A percentile compares a stretch with the other conserved stretches of the same genome.
These are phyloP conservation scores for Didymella sp. DNA, from an alignment of 2,329 filamentous ascomycete genomes.

Conservation along the genomic window DNA sequence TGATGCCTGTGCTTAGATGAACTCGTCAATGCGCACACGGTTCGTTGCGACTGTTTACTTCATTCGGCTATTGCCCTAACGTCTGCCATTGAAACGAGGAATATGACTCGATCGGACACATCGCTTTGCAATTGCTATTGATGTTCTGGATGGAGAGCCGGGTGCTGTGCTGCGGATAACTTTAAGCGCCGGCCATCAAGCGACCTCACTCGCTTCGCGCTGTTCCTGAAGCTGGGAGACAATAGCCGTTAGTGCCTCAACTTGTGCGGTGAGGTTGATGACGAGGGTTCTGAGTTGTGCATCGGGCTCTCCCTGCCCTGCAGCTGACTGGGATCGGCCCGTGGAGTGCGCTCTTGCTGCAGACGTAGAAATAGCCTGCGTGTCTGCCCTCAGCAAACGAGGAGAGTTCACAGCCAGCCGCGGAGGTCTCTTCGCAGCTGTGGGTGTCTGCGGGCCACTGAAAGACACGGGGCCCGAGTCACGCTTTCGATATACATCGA, in stretches of 20 bases:
- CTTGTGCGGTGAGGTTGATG: constrained; percentile 48
- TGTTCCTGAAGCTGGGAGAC: constrained; percentile 49
- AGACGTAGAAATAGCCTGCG: constrained; percentile 31
- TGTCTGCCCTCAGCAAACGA: constrained; percentile 36
- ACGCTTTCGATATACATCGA: constrained; percentile 35
- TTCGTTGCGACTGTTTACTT: background rate
- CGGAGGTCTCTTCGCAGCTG: constrained; percentile 34
- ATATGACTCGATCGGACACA: constrained; percentile 3
- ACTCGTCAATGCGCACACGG: constrained; percentile 6
- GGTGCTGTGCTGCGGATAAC: constrained; percentile 28
- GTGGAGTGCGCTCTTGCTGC: constrained; percentile 23
- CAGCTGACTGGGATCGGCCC: constrained; percentile 25
- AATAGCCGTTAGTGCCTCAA: constrained; percentile 51
- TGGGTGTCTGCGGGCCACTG: constrained; percentile 44
- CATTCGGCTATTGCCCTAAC: background rate
- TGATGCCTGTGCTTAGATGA: constrained; percentile 18
- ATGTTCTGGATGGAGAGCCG: background rate
- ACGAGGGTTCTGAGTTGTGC: constrained; percentile 48
- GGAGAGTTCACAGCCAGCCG: constrained; percentile 45
- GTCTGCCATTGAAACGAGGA: background rate
- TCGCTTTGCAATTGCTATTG: constrained; percentile 5
- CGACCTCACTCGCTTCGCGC: constrained; percentile 40
- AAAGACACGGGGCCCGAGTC: constrained; percentile 35
- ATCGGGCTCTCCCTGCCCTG: constrained; percentile 37
- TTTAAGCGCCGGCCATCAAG: constrained; percentile 49